These are phyloP conservation scores for Licmophora abbreviata DNA, from an alignment of 108 stramenopile genomes.

Conservation along the genomic window DNA sequence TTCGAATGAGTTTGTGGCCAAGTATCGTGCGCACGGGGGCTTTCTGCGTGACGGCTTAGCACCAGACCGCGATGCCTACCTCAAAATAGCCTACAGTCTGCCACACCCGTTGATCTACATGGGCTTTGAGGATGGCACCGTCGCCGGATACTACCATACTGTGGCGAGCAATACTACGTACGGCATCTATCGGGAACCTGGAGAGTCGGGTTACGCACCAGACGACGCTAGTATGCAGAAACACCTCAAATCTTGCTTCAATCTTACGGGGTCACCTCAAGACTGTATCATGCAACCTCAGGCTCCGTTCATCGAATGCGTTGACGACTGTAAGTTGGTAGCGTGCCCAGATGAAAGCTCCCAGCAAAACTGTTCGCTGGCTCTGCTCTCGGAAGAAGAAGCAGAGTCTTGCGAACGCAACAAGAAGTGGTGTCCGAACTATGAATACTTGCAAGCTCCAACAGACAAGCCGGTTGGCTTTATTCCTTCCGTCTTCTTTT, in stretches of 20 bases:
- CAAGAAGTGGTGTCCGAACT: constrained; percentile 17
- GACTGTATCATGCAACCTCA: constrained; percentile 10
- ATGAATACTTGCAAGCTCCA: constrained; percentile 7
- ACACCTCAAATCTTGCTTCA: constrained; percentile 16
- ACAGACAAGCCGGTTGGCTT: constrained; percentile 10
- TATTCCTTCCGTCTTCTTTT: constrained; percentile 18
- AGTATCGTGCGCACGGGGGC: constrained; percentile 13
- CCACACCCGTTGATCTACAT: constrained; percentile 7
- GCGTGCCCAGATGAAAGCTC: constrained; percentile 7
- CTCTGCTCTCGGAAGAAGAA: neutral
- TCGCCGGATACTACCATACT: constrained; percentile 12
- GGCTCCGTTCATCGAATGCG: constrained; percentile 12
- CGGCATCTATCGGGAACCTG: constrained; percentile 31
- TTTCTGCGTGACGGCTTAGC: constrained; percentile 21
- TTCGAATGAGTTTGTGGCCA: constrained; percentile 2
- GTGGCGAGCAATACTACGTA: neutral
- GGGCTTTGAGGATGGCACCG: constrained; percentile 29
- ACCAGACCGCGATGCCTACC: constrained; percentile 17
- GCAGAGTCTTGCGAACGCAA: neutral
- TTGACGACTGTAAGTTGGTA: constrained; percentile 13
- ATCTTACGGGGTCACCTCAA: constrained; percentile 7
- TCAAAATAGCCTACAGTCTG: constrained; percentile 11
- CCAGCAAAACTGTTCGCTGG: neutral
- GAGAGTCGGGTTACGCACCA: constrained; percentile 15
- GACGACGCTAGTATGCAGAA: constrained; percentile 15